Conservation (phyloP, 352 stramenopile species). For the Phytophthora pini region DNA sequence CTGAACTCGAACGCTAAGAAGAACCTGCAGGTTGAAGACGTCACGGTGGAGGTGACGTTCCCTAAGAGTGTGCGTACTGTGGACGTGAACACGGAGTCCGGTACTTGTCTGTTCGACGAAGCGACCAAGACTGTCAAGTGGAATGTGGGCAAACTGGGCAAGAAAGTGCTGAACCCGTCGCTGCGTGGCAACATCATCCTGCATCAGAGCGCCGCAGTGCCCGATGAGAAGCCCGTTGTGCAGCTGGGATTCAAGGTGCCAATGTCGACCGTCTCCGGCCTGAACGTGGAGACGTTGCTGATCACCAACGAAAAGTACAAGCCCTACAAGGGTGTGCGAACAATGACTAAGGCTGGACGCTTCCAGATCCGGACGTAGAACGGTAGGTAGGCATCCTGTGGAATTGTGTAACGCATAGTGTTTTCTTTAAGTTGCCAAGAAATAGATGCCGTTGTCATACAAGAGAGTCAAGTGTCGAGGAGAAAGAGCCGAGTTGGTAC, state of each 20-base stretch:
- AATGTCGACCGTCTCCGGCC: constrained; percentile 94
- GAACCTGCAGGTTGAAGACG: constrained; percentile 87
- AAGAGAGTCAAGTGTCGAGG: constrained; percentile 10
- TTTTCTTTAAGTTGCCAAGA: constrained; percentile 27
- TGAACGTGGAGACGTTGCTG: constrained; percentile 95
- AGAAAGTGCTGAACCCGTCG: constrained; percentile 86
- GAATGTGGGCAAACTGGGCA: constrained; percentile 95
- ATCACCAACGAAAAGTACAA: constrained; percentile 98
- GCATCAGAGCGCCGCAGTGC: constrained; percentile 80
- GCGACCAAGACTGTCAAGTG: constrained; percentile 94
- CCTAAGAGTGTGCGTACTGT: constrained; percentile 95
- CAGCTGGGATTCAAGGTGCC: constrained; percentile 97
- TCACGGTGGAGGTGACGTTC: constrained; percentile 96
- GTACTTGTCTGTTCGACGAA: constrained; percentile 96
- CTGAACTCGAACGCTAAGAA: constrained; percentile 85
- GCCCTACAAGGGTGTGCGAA: constrained; percentile 98
- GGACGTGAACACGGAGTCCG: constrained; percentile 93
- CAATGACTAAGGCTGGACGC: constrained; percentile 95
- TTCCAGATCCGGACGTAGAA: constrained; percentile 95
- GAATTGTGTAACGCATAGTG: constrained; percentile 21
- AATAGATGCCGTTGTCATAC: constrained; percentile 36
- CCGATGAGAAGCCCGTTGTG: constrained; percentile 95
- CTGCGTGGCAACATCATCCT: constrained; percentile 94
- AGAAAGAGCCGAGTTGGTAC: background rate
- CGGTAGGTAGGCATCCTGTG: constrained; percentile 6